These are phyloP conservation scores for Penicillium waksmanii DNA, from an alignment of 495 filamentous ascomycete species.

Conservation along the genomic window DNA sequence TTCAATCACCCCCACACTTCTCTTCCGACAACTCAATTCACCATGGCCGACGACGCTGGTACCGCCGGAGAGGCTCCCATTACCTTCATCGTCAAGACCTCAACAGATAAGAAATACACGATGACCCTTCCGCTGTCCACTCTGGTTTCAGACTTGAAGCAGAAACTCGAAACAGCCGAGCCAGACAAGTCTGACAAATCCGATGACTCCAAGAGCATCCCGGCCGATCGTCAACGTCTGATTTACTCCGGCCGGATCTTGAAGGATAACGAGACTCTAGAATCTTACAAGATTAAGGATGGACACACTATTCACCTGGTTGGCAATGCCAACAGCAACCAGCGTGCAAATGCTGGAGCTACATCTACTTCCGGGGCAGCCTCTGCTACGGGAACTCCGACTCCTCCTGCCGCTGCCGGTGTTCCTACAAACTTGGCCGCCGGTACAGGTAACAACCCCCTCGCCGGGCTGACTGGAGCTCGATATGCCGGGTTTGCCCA, in stretches of 20 bases:
- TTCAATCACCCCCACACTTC: slow-evolving; percentile 1
- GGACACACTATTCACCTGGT: slow-evolving; percentile 97
- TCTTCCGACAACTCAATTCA: background rate
- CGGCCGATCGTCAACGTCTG: slow-evolving; percentile 84
- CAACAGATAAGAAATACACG: slow-evolving; percentile 80
- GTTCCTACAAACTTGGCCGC: slow-evolving; percentile 91
- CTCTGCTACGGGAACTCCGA: slow-evolving; percentile 54
- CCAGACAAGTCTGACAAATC: slow-evolving; percentile 21
- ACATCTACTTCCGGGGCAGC: slow-evolving; percentile 50
- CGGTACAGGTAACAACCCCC: slow-evolving; percentile 87
- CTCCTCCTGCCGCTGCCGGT: slow-evolving; percentile 54
- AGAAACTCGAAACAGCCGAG: slow-evolving; percentile 58
- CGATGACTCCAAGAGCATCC: slow-evolving; percentile 77
- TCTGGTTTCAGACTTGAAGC: slow-evolving; percentile 84
- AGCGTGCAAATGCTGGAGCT: slow-evolving; percentile 62
- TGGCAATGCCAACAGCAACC: slow-evolving; percentile 91
- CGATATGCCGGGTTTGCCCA: slow-evolving; percentile 91
- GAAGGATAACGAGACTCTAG: slow-evolving; percentile 87
- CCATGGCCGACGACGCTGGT: slow-evolving; percentile 54
- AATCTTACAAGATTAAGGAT: slow-evolving; percentile 89
- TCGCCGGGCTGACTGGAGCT: slow-evolving; percentile 90
- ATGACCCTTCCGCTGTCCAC: slow-evolving; percentile 78
- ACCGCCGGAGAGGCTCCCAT: slow-evolving; percentile 58
- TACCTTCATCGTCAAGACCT: slow-evolving; percentile 94
- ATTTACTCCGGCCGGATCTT: slow-evolving; percentile 97